These are phyloP conservation scores for Leptographium lundbergii DNA, from an alignment of 2,329 filamentous ascomycete species.

Conservation along the genomic window DNA sequence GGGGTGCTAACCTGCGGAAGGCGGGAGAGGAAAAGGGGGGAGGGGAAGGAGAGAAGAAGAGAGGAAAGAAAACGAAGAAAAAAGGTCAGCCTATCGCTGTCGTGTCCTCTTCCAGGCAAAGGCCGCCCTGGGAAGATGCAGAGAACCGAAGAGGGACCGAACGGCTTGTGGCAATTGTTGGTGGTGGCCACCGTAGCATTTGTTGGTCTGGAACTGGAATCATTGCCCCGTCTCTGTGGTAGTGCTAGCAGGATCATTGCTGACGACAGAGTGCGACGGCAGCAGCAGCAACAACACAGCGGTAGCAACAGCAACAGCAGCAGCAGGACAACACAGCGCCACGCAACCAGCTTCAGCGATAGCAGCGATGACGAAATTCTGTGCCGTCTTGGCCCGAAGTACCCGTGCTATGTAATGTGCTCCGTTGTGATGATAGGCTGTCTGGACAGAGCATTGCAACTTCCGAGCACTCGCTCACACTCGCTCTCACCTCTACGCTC, in stretches of 20 bases:
- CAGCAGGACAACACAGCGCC: not conserved
- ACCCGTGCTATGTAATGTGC: too few species aligned
- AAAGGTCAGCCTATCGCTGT: not conserved
- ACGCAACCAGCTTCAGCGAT: not conserved
- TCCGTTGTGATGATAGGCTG: not conserved
- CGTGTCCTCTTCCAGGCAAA: not conserved
- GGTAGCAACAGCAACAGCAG: not conserved
- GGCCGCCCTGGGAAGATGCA: not conserved
- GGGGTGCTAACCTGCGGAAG: not conserved
- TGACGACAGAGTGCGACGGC: not conserved
- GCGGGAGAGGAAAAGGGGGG: not conserved
- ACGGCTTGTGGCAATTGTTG: not conserved
- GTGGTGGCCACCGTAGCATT: not conserved
- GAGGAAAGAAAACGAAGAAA: not conserved
- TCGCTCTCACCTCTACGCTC: not conserved
- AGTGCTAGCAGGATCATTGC: not conserved
- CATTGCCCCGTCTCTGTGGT: not conserved
- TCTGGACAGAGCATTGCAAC: not conserved
- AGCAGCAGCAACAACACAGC: not conserved
- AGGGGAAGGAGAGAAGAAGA: too few species aligned
- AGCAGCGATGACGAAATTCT: not conserved
- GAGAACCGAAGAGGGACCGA: not conserved
- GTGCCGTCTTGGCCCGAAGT: not conserved
- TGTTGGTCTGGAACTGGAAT: not conserved
- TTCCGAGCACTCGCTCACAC: not conserved